Conservation (phyloP, 805 yeast species). For the Candida incommunis region DNA sequence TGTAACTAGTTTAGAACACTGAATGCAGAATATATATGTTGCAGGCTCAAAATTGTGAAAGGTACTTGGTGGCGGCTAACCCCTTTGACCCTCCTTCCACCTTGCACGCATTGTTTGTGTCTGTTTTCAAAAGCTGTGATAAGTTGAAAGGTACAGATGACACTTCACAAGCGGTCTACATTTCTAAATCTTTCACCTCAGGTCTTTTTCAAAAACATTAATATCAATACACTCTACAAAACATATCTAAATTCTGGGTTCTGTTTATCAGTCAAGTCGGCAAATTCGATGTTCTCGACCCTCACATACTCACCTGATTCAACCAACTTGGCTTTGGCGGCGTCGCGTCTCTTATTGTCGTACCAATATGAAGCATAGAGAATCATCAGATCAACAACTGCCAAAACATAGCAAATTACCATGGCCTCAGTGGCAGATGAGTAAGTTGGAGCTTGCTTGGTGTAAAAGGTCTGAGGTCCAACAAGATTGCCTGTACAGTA, state of each 20-base stretch:
- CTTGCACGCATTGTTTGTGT: too few species aligned
- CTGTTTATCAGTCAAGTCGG: conserved; percentile 38
- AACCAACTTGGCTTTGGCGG: conserved; percentile 8
- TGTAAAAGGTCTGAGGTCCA: conserved; percentile 54
- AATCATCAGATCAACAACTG: conserved; percentile 18
- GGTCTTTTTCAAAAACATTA: too few species aligned
- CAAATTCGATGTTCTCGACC: conserved; percentile 24
- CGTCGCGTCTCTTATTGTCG: conserved; percentile 28
- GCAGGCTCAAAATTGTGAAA: too few species aligned
- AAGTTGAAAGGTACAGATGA: too few species aligned
- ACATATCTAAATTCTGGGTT: conserved; percentile 39
- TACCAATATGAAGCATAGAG: conserved; percentile 19
- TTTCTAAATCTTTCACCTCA: too few species aligned
- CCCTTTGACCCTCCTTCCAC: too few species aligned
- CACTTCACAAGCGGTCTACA: too few species aligned
- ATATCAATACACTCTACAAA: too few species aligned
- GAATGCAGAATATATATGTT: too few species aligned
- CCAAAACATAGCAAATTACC: conserved; percentile 1
- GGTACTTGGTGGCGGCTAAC: too few species aligned
- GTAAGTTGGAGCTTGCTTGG: conserved; percentile 7
- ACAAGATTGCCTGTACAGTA: conserved; percentile 51
- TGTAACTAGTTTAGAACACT: too few species aligned
- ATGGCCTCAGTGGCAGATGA: background rate
- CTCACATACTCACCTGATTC: conserved; percentile 19
- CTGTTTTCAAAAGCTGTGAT: too few species aligned